Conservation (phyloP, 139 green algal species). For the Closterium sp. region DNA sequence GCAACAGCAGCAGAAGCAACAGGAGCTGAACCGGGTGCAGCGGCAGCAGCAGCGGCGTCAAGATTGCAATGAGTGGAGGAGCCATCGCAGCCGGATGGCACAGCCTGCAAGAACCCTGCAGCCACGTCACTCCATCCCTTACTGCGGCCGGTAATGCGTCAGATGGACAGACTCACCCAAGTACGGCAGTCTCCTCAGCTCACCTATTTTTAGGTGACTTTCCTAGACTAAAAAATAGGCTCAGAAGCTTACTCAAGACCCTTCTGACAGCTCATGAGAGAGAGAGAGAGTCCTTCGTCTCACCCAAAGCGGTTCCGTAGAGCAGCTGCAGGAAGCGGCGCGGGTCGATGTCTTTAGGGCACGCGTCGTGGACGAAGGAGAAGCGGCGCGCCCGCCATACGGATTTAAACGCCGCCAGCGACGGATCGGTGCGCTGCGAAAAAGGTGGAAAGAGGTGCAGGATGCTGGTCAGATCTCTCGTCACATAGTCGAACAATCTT, state of each 20-base stretch:
- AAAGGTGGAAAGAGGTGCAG: neutral
- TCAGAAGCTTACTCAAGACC: neutral
- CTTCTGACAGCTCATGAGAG: neutral
- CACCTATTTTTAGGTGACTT: no score
- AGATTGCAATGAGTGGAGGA: neutral
- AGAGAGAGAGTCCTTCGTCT: no score
- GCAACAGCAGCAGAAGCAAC: no score
- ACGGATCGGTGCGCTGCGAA: neutral
- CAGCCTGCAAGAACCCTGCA: neutral
- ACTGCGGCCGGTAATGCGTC: neutral
- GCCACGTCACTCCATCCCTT: neutral
- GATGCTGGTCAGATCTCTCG: neutral
- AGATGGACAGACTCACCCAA: neutral
- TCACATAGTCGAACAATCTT: neutral
- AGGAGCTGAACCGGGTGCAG: no score
- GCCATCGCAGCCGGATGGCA: neutral
- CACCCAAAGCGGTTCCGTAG: neutral
- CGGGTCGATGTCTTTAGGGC: neutral
- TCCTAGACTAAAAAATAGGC: no score
- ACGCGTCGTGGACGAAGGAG: neutral
- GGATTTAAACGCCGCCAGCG: constrained; percentile 1
- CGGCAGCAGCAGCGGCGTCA: neutral
- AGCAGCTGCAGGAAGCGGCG: constrained; percentile 7
- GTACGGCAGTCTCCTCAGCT: no score
- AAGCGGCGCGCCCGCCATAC: neutral